Conservation (phyloP, 1,284 basidiomycete genomes). For the Apiotrichum sp. region DNA sequence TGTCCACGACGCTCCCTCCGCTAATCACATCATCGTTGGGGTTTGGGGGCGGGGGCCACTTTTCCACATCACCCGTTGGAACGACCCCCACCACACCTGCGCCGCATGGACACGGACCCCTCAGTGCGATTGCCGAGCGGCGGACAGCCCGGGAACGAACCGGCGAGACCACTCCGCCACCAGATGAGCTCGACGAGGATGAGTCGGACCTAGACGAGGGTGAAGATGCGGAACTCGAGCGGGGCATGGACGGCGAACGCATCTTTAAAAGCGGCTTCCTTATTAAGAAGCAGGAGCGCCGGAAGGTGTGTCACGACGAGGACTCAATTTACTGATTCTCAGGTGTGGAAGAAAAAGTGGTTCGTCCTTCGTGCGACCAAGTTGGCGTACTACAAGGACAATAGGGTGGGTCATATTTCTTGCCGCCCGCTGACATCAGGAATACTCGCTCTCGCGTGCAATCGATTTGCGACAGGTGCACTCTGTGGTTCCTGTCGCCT, state of each 20-base stretch:
- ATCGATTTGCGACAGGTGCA: slow-evolving; percentile 86
- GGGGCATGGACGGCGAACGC: slow-evolving; percentile 61
- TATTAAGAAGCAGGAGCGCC: slow-evolving; percentile 90
- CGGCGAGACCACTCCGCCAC: background rate
- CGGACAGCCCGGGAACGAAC: background rate
- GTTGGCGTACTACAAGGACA: slow-evolving; percentile 94
- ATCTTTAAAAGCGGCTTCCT: slow-evolving; percentile 87
- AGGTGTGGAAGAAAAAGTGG: slow-evolving; percentile 92
- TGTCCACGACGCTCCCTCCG: slow-evolving; percentile 43
- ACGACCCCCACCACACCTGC: slow-evolving; percentile 21
- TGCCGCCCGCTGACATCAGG: slow-evolving; percentile 42
- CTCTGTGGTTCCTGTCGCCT: slow-evolving; percentile 73
- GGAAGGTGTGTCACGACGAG: slow-evolving; percentile 58
- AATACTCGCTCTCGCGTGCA: slow-evolving; percentile 85
- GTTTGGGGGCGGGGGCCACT: background rate
- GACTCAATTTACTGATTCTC: background rate
- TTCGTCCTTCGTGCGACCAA: slow-evolving; percentile 89
- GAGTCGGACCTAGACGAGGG: slow-evolving; percentile 57
- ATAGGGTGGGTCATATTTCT: slow-evolving; percentile 46
- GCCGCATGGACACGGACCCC: slow-evolving; percentile 15
- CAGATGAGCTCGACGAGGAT: slow-evolving; percentile 59
- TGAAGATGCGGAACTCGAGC: slow-evolving; percentile 51
- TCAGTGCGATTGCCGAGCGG: slow-evolving; percentile 32
- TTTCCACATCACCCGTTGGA: slow-evolving; percentile 15
- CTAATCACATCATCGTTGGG: slow-evolving; percentile 24